Percentiles rank a stretch among this genome's conserved stretches.
These are phyloP conservation scores for Coffea humblotiana DNA, from an alignment of 305 asterid genomes.

Conservation along the genomic window DNA sequence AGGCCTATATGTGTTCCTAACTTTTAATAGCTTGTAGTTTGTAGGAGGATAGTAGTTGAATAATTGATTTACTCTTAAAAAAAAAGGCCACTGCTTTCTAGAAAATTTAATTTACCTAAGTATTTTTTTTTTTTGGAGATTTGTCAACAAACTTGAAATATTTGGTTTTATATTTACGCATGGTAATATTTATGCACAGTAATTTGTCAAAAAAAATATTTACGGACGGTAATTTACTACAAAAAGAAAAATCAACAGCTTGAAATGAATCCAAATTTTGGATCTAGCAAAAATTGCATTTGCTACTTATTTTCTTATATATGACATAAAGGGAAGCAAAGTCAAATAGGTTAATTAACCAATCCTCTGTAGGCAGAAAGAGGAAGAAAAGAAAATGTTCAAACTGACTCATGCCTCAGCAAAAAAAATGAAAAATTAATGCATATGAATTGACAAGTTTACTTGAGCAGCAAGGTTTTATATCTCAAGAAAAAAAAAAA, in stretches of 20 bases:
- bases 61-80: too few relatives aligned
- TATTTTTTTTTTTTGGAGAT: too few relatives aligned
- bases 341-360: neutral
- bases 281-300: neutral
- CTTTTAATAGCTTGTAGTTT: too few relatives aligned
- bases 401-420: neutral
- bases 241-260: neutral
- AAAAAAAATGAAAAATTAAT: neutral
- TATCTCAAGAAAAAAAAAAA: neutral
- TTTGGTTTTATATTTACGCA: too few relatives aligned
- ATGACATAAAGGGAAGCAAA: neutral
- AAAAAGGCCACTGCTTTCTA: too few relatives aligned
- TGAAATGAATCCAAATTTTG: neutral
- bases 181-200: too few relatives aligned
- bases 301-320: neutral
- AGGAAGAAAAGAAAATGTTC: neutral
- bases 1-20: too few relatives aligned
- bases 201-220: too few relatives aligned
- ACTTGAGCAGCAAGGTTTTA: conserved; percentile 12
- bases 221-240: too few relatives aligned
- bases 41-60: too few relatives aligned
- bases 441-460: neutral
- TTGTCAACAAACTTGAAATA: too few relatives aligned
- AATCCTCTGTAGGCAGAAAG: neutral
- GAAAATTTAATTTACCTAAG: too few relatives aligned